These are phyloP conservation scores for Rosa lucieae DNA, from an alignment of 306 rosid genomes.

Conservation along the genomic window DNA sequence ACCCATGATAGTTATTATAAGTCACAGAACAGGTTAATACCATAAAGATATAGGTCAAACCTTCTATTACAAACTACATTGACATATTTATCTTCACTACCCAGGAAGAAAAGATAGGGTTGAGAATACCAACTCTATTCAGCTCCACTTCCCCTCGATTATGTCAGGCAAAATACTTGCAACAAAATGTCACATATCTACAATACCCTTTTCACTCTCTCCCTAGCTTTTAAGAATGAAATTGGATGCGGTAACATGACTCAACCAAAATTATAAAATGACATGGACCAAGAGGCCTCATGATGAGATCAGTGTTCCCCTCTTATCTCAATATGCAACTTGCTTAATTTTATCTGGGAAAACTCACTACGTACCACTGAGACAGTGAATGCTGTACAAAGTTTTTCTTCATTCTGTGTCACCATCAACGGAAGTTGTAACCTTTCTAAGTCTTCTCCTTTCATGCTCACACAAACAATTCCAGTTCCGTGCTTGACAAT, in stretches of 20 bases:
- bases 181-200: background rate
- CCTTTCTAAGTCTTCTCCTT: slow-evolving; percentile 73
- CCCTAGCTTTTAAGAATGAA: background rate
- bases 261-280: background rate
- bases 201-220: slow-evolving; percentile 7
- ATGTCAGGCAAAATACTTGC: background rate
- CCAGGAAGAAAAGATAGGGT: background rate
- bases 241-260: slow-evolving; percentile 2
- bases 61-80: background rate
- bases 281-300: background rate
- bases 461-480: slow-evolving; percentile 83
- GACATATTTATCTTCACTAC: slow-evolving; percentile 6
- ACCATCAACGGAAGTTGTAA: slow-evolving; percentile 86
- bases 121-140: background rate
- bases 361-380: slow-evolving; percentile 64
- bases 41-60: background rate
- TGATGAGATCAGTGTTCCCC: background rate
- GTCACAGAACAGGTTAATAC: background rate
- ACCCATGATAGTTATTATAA: background rate
- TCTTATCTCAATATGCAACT: background rate
- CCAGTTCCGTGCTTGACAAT: slow-evolving; percentile 90
- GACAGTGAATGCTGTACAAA: slow-evolving; percentile 74
- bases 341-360: slow-evolving; percentile 3
- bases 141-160: background rate
- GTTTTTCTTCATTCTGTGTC: slow-evolving; percentile 68